These are phyloP conservation scores for Rhizopogon sp. DNA, from an alignment of 768 basidiomycete genomes.

Conservation along the genomic window DNA sequence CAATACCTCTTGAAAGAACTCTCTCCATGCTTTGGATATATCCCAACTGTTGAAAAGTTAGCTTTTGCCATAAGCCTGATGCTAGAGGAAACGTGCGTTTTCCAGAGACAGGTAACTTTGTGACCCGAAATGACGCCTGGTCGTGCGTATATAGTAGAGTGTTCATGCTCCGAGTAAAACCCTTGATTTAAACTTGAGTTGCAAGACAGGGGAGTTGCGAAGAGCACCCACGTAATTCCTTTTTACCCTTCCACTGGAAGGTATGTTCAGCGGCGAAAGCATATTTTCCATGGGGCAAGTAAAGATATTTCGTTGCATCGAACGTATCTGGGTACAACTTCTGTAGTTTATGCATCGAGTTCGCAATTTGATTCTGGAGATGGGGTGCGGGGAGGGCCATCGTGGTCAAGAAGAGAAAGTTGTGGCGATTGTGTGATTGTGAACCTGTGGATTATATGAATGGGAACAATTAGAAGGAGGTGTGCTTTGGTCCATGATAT, in stretches of 20 bases:
- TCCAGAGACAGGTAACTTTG: constrained; percentile 9
- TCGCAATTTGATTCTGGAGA: not conserved
- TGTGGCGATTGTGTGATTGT: not conserved
- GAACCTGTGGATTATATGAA: not conserved
- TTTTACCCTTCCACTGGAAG: not conserved
- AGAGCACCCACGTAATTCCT: not conserved
- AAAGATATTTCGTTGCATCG: constrained; percentile 4
- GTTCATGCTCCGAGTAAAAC: not conserved
- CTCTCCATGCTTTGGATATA: not conserved
- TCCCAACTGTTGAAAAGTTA: constrained; percentile 1
- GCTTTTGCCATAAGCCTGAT: not conserved
- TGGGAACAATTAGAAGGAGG: not conserved
- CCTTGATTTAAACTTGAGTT: not conserved
- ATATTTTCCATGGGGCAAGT: constrained; percentile 8
- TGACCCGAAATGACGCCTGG: constrained; percentile 5
- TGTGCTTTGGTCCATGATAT: not conserved
- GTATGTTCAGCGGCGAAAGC: constrained; percentile 5
- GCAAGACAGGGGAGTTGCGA: not conserved
- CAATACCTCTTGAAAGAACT: constrained; percentile 9
- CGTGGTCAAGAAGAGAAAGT: not conserved
- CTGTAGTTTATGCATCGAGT: constrained; percentile 1
- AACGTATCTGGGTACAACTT: constrained; percentile 1
- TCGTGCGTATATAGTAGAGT: not conserved
- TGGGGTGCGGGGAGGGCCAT: not conserved
- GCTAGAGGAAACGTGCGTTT: constrained; percentile 6